Base-by-base conservation (phyloP, 768 basidiomycete species). In the Mycena maculata region DNA sequence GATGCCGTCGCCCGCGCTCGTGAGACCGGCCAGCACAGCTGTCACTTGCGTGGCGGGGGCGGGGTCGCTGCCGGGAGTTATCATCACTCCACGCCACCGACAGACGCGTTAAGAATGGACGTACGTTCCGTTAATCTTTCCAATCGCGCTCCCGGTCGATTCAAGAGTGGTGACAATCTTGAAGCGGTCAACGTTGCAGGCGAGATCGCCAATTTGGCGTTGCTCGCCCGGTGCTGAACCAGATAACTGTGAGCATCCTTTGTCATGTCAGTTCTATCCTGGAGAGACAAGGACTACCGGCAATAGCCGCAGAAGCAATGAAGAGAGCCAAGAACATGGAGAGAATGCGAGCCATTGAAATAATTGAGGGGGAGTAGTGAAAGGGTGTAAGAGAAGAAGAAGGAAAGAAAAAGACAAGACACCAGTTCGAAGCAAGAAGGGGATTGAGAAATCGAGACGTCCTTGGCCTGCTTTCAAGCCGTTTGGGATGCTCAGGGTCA, bases 181-280 rank as follows among this genome's bases (percentile, higher is more conserved):
- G 41, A 77, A 57, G 57, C 79, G 76, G 57, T 75, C 75, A 52
- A 77, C 27, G 71, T 80, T 80, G 74, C 79, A 80, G 39, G 72
- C 60, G 13, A 80, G 48, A 70, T 75, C 66, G 31, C 79, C 79
- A 27, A 78, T 55, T 67, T 77, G 76, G 47, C 79, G 79, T 47
- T 63, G 41, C 20, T 64, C 66, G 27, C 73, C 54, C 16, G 71
- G 71, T 3, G 65, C 67, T 71, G 33, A 47, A 8, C 3, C 3
- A 18, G 23, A 27, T 18, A 20, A 27, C 27, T 25, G 23, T 53
- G 27, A 30, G 48, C 16, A 39, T 2, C 12, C 25, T 28, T 10
- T 25, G 22, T 48, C 13, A 42, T n/a, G n/a, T n/a, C n/a, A n/a
- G n/a, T n/a, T n/a, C n/a, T n/a, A n/a, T n/a, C n/a, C n/a, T n/a